These are phyloP conservation scores for Amanita jacksonii DNA, from an alignment of 768 basidiomycete genomes.

Conservation along the genomic window DNA sequence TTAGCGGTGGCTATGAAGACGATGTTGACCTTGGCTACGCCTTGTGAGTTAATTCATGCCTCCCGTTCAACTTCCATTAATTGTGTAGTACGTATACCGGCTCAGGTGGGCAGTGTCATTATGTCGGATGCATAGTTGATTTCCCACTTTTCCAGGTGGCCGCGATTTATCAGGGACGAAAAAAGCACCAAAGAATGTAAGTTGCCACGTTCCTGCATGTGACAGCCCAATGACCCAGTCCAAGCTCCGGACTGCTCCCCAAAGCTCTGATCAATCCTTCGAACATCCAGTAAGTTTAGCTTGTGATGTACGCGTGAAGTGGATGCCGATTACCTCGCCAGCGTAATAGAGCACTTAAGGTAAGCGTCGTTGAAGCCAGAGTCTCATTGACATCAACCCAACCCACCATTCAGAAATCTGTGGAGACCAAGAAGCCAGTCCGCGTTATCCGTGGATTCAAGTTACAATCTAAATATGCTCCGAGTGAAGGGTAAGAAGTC, in stretches of 20 bases:
- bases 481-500: constrained; percentile 54
- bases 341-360: constrained; percentile 65
- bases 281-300: constrained; percentile 40
- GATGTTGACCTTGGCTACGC: constrained; percentile 76
- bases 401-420: constrained; percentile 42
- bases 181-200: constrained; percentile 72
- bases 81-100: constrained; percentile 66
- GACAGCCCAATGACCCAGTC: neutral
- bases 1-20: constrained; percentile 86
- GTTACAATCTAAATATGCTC: constrained; percentile 61
- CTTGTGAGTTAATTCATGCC: constrained; percentile 46
- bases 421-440: constrained; percentile 74
- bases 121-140: neutral
- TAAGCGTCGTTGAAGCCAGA: constrained; percentile 16
- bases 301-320: neutral
- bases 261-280: constrained; percentile 77
- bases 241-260: constrained; percentile 85
- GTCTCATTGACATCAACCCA: neutral
- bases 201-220: constrained; percentile 12
- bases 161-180: constrained; percentile 83
- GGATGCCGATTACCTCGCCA: constrained; percentile 12
- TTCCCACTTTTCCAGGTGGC: constrained; percentile 51
- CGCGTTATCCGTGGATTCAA: constrained; percentile 87
- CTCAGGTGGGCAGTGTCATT: constrained; percentile 36
- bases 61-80: neutral